Percentiles rank a stretch among this genome's conserved stretches.
phyloP scores from a whole-genome alignment of 345 rosid species.

The Raphanus sativus region DNA sequence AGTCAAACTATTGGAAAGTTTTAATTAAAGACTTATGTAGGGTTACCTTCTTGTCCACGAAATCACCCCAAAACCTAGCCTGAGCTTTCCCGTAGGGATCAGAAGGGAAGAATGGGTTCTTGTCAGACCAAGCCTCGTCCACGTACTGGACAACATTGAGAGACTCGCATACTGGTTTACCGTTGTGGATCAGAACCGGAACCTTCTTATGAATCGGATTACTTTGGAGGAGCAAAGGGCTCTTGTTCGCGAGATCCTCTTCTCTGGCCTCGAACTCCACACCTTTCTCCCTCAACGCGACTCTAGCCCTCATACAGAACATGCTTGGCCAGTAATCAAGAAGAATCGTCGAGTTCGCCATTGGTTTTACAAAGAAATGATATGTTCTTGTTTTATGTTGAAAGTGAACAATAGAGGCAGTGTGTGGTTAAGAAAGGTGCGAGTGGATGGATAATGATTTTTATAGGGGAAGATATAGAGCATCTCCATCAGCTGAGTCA shows the following conservation, averaged over 20 bases:
- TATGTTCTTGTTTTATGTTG: not conserved
- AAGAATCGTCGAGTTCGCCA: conserved; percentile 25
- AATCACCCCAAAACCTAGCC: conserved; percentile 35
- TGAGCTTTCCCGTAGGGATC: conserved; percentile 36
- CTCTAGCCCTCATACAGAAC: conserved; percentile 34
- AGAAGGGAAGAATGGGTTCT: conserved; percentile 35
- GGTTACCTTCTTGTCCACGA: conserved; percentile 30
- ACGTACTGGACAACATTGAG: conserved; percentile 26
- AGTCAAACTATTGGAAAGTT: not conserved
- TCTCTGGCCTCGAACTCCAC: conserved; percentile 28
- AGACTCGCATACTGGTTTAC: conserved; percentile 26
- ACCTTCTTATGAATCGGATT: conserved; percentile 36
- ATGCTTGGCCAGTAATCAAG: conserved; percentile 33
- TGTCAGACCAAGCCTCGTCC: conserved; percentile 34
- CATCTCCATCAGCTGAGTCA: not conserved
- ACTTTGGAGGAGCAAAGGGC: conserved; percentile 30
- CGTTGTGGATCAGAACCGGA: conserved; percentile 27
- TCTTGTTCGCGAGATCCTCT: conserved; percentile 26
- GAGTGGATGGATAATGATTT: not conserved
- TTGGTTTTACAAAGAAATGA: conserved; percentile 3
- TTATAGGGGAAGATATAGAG: not conserved
- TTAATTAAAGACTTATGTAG: not conserved
- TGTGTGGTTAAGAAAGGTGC: not conserved
- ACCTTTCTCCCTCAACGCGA: conserved; percentile 32
- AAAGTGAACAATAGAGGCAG: not conserved